Evolutionary conservation across 2,329 filamentous ascomycete species (phyloP), one percentile per base, ranked within the genome.

Genomic region (Diaporthe vexans): DNA sequence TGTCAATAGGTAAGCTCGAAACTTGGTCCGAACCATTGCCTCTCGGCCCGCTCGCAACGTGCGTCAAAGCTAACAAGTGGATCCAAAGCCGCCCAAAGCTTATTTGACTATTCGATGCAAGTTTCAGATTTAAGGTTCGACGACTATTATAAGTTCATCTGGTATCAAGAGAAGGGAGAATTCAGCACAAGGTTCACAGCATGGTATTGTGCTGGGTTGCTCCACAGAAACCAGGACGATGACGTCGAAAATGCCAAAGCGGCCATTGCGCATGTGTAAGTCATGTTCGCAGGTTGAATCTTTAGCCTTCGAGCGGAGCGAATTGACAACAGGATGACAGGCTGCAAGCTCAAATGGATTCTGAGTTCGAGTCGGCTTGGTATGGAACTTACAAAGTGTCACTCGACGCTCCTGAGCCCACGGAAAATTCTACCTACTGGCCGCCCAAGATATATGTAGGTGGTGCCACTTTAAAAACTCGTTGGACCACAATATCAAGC

Each of bases 121-220:
- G 80, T 85, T 4, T 78, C 80, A 29, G 84, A 86, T 71, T 78
- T 79, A 2, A 78, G 85, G 56, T 86, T 81, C 70, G 85, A 86
- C 74, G 77, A 81, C 10, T 82, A 80, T 2, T 87, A 86, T 76
- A 83, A 85, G 29, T 83, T 83, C 59, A 82, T 87, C 33, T 82
- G 78, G 75, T 86, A 86, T 68, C 79, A 80, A 15, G 83, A 86
- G 61, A 84, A 83, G 4, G 85, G 85, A 0, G 82, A 82, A 26
- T 86, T 84, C 82, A 84, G 81, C 4, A 79, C 82, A 46, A 81
- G 85, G 13, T 86, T 86, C 65, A 86, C 84, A 1, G 82, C 83
- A 0, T 85, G 84, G 84, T 85, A 86, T 63, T 77, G 83, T 4
- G 78, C 83, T 0, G 84, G 84, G 1, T 74, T 86, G 21, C 72